Evolutionary conservation across 2,329 filamentous ascomycete genomes (phyloP), one percentile per base, ranked within the genome.

Genomic region (Clonostachys chloroleuca): DNA sequence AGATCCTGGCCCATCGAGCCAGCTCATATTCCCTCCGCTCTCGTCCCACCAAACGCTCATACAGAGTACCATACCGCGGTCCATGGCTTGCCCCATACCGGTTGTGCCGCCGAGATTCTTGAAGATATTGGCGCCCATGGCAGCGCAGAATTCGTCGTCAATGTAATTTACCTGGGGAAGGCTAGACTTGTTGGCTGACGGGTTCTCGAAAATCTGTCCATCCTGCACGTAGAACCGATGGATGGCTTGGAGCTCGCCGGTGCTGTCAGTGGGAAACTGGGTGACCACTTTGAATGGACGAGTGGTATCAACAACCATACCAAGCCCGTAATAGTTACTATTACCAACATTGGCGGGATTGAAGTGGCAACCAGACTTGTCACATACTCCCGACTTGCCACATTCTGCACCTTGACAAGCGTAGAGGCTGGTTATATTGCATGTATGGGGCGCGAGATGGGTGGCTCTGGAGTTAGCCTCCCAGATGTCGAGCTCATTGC

Each of bases 401-500:
- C 71, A 74, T 43, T 66, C 67, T 2, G 53, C 61, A 35, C 74
- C 75, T 18, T 65, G 59, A 50, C 73, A 76, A 42, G 62, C 58
- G 52, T 71, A 75, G 7, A 75, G 58, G 3, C 72, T 67, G 0
- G 64, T 63, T 20, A 63, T 59, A 53, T 60, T 69, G 65, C 76
- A 80, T 2, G 72, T 62, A 48, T 80, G 76, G 3, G 76, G 74
- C 0, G 75, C 73, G 14, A 75, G 59, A 8, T 68, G 65, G 17
- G 64, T 72, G 6, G 76, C 60, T 4, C 59, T 58, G 17, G 64
- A 64, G 61, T 79, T 80, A 44, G 75, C 74, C 49, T 80, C 75
- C 73, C 75, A 78, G 52, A 79, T 76, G 48, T 79, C 76, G 59
- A 79, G 70, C 56, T 79, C 75, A 52, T 74, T 75, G 54, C 76